Evolutionary conservation across 2,329 filamentous ascomycete genomes (phyloP), one percentile per base, ranked within the genome.

Genomic region (Verticillium isaacii): DNA sequence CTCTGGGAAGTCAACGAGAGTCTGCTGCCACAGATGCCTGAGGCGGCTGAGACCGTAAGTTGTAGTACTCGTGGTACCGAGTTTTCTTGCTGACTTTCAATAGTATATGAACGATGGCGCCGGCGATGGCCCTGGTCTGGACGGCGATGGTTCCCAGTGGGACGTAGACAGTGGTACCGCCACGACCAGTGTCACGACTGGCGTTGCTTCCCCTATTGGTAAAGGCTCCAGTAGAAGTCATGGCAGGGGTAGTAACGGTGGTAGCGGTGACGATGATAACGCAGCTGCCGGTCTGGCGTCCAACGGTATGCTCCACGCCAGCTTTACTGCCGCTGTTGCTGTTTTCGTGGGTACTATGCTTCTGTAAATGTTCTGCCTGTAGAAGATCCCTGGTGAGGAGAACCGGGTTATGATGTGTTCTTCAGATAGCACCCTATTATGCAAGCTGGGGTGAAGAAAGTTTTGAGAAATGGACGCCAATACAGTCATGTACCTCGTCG

Each of bases 21-120:
- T 56, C 64, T 74, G 19, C 75, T 87, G 32, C 84, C 84, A 12
- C 77, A 78, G 37, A 84, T 86, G 63, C 84, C 84, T 41, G 65
- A 74, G 0, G 73, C 73, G 34, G 84, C 84, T 32, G 65, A 78
- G 66, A 19, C 19, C n/a, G 41, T 50, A 50, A 5, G 41, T 50
- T 8, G 2, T 23, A 4, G n/a, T 2, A 1, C 23, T 23, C 23
- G 23, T 23, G 23, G 23, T 23, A 23, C 23, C 23, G 23, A 23
- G 23, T 23, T 23, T 23, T 23, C 23, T 23, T 23, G 23, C 23
- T 23, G 23, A 23, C 23, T 23, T 23, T 23, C 23, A 9, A 50
- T 57, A 82, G 77, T 85, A 77, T 75, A 81, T 87, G 78, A 77
- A 73, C 34, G 69, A 76, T 8, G 84, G 84, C 68, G 83, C 83